Conservation (phyloP, 1,139 yeast genomes). For the Candida neerlandica region DNA sequence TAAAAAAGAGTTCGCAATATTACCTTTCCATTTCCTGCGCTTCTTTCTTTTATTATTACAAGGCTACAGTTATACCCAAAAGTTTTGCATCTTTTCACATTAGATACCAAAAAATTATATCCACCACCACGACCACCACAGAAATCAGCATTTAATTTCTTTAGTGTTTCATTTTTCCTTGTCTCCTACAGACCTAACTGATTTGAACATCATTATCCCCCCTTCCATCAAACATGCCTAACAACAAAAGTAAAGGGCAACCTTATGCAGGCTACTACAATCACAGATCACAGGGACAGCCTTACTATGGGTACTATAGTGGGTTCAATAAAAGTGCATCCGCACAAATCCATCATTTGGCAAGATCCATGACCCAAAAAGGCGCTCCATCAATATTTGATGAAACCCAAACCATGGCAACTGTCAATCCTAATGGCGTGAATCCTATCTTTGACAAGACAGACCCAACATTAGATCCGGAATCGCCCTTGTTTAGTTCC, state of each 20-base stretch:
- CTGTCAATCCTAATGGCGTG: conserved; percentile 11
- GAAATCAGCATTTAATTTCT: not conserved
- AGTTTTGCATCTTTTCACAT: conserved; percentile 1
- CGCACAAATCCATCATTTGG: conserved; percentile 16
- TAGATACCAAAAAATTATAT: not conserved
- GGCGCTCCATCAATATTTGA: conserved; percentile 10
- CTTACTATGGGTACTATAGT: conserved; percentile 16
- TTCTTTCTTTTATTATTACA: not conserved
- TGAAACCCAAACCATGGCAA: conserved; percentile 9
- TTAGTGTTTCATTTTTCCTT: not conserved
- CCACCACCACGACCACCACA: not conserved
- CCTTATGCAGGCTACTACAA: conserved; percentile 13
- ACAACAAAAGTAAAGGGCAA: conserved; percentile 5
- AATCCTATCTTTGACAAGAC: conserved; percentile 16
- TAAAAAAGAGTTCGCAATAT: not conserved
- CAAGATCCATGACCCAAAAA: conserved; percentile 11
- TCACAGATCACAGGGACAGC: conserved; percentile 16
- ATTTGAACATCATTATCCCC: not conserved
- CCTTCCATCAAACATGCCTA: not conserved
- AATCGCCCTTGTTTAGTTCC: conserved; percentile 13
- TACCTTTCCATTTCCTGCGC: not conserved
- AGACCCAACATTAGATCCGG: conserved; percentile 14
- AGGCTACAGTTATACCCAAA: not conserved
- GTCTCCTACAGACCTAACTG: not conserved
- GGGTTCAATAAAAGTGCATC: conserved; percentile 15